Conservation (phyloP, 129 eudicot genomes). For the Helichrysum umbraculigerum region DNA sequence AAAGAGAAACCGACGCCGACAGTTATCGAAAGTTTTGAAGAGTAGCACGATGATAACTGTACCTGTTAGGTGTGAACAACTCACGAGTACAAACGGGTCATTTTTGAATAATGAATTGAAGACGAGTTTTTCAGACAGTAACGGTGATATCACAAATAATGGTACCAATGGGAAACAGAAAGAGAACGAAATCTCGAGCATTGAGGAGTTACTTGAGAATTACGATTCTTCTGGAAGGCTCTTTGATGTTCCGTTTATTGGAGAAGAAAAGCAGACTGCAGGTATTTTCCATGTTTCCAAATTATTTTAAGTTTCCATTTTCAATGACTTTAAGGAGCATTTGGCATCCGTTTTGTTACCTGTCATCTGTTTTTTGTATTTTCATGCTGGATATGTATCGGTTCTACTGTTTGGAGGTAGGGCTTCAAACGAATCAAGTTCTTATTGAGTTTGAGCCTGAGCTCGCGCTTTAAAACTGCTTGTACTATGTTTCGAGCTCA, state of each 20-base stretch:
- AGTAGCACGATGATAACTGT: constrained; percentile 55
- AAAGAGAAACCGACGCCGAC: constrained; percentile 55
- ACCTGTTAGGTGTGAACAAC: constrained; percentile 56
- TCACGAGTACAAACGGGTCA: constrained; percentile 38
- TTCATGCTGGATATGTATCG: background rate
- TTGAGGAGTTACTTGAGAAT: constrained; percentile 38
- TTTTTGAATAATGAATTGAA: constrained; percentile 40
- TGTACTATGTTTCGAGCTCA: background rate
- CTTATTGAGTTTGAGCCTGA: background rate
- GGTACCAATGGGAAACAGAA: constrained; percentile 39
- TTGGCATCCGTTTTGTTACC: background rate
- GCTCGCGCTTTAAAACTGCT: background rate
- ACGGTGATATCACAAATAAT: constrained; percentile 40
- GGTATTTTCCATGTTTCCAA: background rate
- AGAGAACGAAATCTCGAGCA: constrained; percentile 50
- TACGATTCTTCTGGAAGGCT: constrained; percentile 43
- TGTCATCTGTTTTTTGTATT: no score
- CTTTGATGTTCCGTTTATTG: constrained; percentile 66
- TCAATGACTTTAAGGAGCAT: background rate
- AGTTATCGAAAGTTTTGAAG: constrained; percentile 64
- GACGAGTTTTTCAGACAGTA: constrained; percentile 55
- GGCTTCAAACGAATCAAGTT: background rate
- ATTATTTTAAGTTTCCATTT: background rate
- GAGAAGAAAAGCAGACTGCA: constrained; percentile 41
- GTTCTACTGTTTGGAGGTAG: background rate